A percentile compares a stretch with the other conserved stretches of the same genome.
Conservation (phyloP, 1,139 yeast species). For the Blastobotrys proliferans region DNA sequence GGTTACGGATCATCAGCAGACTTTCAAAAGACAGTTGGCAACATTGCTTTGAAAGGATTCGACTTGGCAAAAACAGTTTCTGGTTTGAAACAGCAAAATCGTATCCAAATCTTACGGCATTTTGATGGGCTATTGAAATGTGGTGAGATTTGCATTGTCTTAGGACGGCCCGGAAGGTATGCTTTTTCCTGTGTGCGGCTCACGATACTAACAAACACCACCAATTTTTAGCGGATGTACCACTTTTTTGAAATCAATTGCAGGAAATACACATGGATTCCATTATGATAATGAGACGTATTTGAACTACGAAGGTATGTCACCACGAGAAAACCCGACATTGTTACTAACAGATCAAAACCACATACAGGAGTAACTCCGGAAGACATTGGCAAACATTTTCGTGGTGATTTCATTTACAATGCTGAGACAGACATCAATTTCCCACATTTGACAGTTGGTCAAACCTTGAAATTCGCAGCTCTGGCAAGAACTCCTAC, state of each 20-base stretch:
- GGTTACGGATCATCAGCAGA: constrained; percentile 78
- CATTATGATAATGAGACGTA: constrained; percentile 48
- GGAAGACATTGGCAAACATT: constrained; percentile 47
- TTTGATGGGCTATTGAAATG: constrained; percentile 67
- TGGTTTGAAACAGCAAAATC: constrained; percentile 25
- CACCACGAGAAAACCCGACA: too few species aligned
- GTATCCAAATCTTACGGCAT: constrained; percentile 56
- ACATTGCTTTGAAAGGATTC: constrained; percentile 38
- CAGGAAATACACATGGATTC: constrained; percentile 71
- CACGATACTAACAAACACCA: not conserved
- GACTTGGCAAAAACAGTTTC: constrained; percentile 23
- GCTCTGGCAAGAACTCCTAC: constrained; percentile 62
- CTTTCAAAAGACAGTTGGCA: constrained; percentile 68
- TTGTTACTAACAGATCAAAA: not conserved
- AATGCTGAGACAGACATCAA: constrained; percentile 69
- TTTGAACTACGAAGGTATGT: constrained; percentile 31
- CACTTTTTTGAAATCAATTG: constrained; percentile 65
- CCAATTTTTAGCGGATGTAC: constrained; percentile 60
- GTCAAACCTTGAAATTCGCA: constrained; percentile 64
- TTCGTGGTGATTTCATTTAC: constrained; percentile 67
- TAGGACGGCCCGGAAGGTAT: constrained; percentile 66
- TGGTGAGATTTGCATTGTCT: constrained; percentile 70
- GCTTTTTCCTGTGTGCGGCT: not conserved
- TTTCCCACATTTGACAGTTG: constrained; percentile 69
- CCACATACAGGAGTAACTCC: constrained; percentile 25